Conservation (phyloP, 306 rosid genomes). For the Astragalus membranaceus region DNA sequence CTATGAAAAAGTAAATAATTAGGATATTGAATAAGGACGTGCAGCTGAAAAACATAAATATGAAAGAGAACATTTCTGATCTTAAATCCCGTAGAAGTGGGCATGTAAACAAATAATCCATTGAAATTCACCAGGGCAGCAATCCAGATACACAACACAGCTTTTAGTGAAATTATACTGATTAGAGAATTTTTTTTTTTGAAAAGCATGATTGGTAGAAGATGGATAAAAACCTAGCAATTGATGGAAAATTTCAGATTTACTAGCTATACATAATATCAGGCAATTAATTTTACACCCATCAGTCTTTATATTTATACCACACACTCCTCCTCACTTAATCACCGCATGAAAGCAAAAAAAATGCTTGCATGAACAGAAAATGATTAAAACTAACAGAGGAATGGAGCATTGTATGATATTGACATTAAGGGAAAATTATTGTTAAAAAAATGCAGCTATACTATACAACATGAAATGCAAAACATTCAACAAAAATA, state of each 20-base stretch:
- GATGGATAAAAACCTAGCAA: neutral
- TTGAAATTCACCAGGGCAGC: neutral
- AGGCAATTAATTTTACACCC: neutral
- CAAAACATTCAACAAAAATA: conserved; percentile 15
- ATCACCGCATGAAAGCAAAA: conserved; percentile 8
- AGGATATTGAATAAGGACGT: neutral
- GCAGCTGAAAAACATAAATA: neutral
- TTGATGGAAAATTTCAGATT: neutral
- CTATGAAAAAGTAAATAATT: neutral
- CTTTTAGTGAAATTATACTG: neutral
- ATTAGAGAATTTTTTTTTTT: neutral
- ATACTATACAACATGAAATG: neutral
- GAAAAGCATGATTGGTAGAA: neutral
- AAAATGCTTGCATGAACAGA: neutral
- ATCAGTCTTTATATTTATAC: neutral
- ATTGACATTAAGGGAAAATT: neutral
- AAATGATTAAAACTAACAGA: neutral
- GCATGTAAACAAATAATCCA: neutral
- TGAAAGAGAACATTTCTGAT: neutral
- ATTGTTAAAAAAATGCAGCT: neutral
- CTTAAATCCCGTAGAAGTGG: neutral
- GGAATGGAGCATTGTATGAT: neutral
- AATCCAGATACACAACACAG: conserved; percentile 2
- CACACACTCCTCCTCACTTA: neutral
- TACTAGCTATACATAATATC: neutral